phyloP scores from a whole-genome alignment of 2,329 filamentous ascomycete genomes.

The Fusarium phyllophilum region DNA sequence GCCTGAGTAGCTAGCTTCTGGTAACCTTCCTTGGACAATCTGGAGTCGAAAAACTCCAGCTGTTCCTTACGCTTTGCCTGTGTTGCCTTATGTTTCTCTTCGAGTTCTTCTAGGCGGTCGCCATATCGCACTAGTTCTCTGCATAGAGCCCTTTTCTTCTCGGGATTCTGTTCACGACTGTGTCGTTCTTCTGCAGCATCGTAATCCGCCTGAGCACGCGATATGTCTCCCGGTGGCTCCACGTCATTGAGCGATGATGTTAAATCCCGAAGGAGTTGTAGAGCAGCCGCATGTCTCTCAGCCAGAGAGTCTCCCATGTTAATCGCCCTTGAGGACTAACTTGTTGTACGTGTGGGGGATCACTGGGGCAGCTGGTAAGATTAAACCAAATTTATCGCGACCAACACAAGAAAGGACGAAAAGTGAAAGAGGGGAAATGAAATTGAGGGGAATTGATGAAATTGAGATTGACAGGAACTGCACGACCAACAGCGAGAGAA shows the following conservation, averaged over 20 bases:
- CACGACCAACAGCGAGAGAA: neutral
- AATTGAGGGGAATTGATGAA: neutral
- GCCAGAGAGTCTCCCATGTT: neutral
- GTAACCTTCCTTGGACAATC: fast-evolving
- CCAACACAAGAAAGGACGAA: neutral
- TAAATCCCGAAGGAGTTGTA: fast-evolving
- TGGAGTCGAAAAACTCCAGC: fast-evolving
- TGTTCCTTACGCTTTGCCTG: neutral
- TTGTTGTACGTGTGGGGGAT: neutral
- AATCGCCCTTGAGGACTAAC: neutral
- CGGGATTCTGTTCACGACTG: neutral
- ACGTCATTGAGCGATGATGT: neutral
- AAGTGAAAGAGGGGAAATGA: neutral
- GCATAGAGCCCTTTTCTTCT: fast-evolving
- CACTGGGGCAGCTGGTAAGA: too few species aligned
- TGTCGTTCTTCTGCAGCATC: neutral
- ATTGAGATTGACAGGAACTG: neutral
- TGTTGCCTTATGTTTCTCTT: neutral
- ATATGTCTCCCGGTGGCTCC: neutral
- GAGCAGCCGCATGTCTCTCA: fast-evolving
- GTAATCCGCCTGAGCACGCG: neutral
- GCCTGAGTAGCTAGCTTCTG: fast-evolving
- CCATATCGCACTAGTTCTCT: fast-evolving
- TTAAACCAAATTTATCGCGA: neutral
- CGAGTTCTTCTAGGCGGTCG: fast-evolving